Evolutionary conservation across 108 stramenopile genomes (phyloP).

Genomic region (Fragilaria radians): DNA sequence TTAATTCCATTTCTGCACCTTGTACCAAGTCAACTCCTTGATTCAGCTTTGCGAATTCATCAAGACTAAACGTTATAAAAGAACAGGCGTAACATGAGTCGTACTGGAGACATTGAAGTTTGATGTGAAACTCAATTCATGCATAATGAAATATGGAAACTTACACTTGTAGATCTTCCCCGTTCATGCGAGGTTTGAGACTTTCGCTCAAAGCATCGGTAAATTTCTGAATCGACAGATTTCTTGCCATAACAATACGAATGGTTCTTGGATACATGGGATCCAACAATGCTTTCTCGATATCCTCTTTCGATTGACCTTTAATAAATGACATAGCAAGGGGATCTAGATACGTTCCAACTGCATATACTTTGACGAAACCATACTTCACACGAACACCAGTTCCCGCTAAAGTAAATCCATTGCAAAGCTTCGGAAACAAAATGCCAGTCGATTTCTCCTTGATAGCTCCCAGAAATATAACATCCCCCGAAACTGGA

Average conservation of each 20-base stretch:
- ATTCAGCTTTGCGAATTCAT: conserved; percentile 80
- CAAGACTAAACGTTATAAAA: conserved; percentile 26
- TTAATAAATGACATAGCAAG: conserved; percentile 72
- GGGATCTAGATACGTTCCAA: conserved; percentile 78
- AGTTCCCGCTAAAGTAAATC: conserved; percentile 57
- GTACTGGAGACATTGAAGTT: no score
- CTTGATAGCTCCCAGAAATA: conserved; percentile 47
- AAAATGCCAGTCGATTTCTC: conserved; percentile 74
- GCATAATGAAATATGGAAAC: conserved; percentile 10
- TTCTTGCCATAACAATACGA: conserved; percentile 84
- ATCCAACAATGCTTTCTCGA: conserved; percentile 67
- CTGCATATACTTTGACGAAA: conserved; percentile 88
- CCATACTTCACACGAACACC: conserved; percentile 86
- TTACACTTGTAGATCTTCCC: conserved; percentile 66
- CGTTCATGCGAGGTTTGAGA: conserved; percentile 77
- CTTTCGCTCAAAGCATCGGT: conserved; percentile 81
- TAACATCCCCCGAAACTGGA: conserved; percentile 45
- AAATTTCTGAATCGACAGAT: conserved; percentile 77
- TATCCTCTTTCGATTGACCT: conserved; percentile 32
- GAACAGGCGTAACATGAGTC: not conserved
- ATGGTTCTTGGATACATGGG: conserved; percentile 78
- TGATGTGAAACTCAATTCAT: no score
- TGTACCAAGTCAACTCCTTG: conserved; percentile 75
- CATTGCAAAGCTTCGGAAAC: conserved; percentile 76
- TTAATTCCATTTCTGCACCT: conserved; percentile 87